Evolutionary conservation across 169 alveolate genomes (phyloP).

Genomic region (Eimeria sp.): DNA sequence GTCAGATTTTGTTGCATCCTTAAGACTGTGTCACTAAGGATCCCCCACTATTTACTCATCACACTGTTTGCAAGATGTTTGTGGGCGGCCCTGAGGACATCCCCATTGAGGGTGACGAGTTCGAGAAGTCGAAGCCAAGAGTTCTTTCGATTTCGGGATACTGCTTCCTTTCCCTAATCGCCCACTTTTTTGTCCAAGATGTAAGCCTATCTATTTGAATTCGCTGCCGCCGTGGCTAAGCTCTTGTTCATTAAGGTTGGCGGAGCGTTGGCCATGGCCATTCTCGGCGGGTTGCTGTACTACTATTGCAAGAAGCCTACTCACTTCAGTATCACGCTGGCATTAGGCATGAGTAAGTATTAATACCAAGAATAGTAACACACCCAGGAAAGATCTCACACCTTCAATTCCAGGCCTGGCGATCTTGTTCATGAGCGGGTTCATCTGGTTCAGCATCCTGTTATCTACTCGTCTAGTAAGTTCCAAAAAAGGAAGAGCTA

Average conservation of each 20-base stretch:
- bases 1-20: conserved; percentile 53
- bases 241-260: conserved; percentile 46
- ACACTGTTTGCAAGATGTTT: conserved; percentile 26
- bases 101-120: conserved; percentile 82
- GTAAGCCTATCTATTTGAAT: not conserved
- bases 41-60: conserved; percentile 13
- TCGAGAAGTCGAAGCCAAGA: conserved; percentile 79
- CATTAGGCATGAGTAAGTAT: conserved; percentile 75
- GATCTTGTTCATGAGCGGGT: conserved; percentile 76
- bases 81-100: conserved; percentile 79
- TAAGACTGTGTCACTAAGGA: not conserved
- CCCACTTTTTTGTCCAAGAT: conserved; percentile 81
- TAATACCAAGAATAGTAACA: not conserved
- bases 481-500: not conserved
- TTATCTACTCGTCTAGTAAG: conserved; percentile 69
- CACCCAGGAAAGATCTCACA: not conserved
- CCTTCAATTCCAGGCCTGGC: conserved; percentile 67
- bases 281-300: conserved; percentile 76
- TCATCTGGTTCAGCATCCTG: conserved; percentile 77
- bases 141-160: conserved; percentile 61
- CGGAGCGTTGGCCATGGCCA: conserved; percentile 75
- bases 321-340: conserved; percentile 80
- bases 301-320: conserved; percentile 77
- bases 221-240: not conserved
- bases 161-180: conserved; percentile 69